Conservation (phyloP, 2,329 filamentous ascomycete species). For the Aspergillus quadricinctus region DNA sequence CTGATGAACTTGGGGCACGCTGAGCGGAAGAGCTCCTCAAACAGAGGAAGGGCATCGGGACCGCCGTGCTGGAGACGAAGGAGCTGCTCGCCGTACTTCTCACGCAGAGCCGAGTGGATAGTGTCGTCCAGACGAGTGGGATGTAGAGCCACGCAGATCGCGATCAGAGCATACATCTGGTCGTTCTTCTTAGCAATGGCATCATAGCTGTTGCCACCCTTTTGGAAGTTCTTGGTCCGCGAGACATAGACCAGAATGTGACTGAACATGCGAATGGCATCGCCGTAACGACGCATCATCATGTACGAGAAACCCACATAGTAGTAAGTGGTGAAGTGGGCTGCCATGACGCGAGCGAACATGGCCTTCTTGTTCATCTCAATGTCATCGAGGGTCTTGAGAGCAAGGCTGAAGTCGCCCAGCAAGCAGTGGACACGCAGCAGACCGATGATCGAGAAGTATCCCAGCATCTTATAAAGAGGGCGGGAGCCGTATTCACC, state of each 20-base stretch:
- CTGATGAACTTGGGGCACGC: constrained; percentile 99
- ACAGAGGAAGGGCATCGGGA: constrained; percentile 89
- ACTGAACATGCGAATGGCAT: constrained; percentile 99
- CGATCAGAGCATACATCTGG: constrained; percentile 98
- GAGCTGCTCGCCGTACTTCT: constrained; percentile 99
- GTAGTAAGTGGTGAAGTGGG: constrained; percentile 99
- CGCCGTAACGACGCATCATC: constrained; percentile 99
- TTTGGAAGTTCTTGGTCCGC: constrained; percentile 99
- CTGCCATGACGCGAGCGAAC: constrained; percentile 99
- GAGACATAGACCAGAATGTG: constrained; percentile 99
- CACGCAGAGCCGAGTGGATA: constrained; percentile 93
- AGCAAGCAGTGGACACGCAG: constrained; percentile 93
- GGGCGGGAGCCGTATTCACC: constrained; percentile 94
- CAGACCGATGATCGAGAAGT: constrained; percentile 98
- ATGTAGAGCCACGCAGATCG: constrained; percentile 97
- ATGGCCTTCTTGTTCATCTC: constrained; percentile 99
- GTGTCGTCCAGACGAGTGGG: constrained; percentile 96
- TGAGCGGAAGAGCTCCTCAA: constrained; percentile 94
- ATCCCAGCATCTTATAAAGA: constrained; percentile 96
- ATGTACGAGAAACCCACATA: constrained; percentile 99
- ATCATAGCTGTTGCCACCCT: constrained; percentile 84
- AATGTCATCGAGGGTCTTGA: constrained; percentile 98
- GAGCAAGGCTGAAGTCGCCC: constrained; percentile 93
- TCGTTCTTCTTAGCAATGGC: constrained; percentile 99
- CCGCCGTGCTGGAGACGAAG: constrained; percentile 94